Base-by-base conservation (phyloP, 768 basidiomycete species). In the Trametes cingulata region DNA sequence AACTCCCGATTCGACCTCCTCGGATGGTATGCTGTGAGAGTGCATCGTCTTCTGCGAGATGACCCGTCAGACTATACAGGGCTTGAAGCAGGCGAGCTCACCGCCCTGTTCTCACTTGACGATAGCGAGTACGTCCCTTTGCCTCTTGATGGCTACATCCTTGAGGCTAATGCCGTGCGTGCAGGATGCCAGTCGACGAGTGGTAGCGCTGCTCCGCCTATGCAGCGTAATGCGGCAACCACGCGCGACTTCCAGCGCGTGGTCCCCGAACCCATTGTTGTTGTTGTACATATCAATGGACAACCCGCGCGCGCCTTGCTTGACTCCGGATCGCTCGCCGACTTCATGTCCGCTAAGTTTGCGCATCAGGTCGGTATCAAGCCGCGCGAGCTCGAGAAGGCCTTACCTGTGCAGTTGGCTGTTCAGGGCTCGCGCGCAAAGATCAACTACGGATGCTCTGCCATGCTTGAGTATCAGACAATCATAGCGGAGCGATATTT, bases 261-360 rank as follows among this genome's bases (percentile, higher is more conserved):
- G 4, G 29, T 71, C 0, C 68, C 67, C 0, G 52, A 62, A n/a
- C 67, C 66, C 0, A 19, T 68, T 0, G 52, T 71, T 0, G 52
- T 71, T 0, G 42, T 57, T 0, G 64, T 67, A 0, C 20, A 57
- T 0, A 61, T 74, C 0, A 69, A 74, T 22, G 67, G 72, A 0
- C 42, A 63, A 0, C 53, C 65, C 0, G 64, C 61, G 0, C 20
- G 59, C 0, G 69, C 66, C 0, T 39, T 73, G 13, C n/a, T 74
- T 0, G 68, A 75, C 20, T 56, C 66, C 0, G 68, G 71, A 2
- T 75, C 69, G 0, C 13, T 71, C 6, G 62, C 71, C 0, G 74
- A 75, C 35, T 73, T 75, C 13, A 67, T 75, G n/a, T 75, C 70
- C 0, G 58, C 69, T 0, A 72, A 58, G 0, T 9, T 76, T 0